Conservation (phyloP, 116 monocot genomes). For the Papilionanthe hybrid region DNA sequence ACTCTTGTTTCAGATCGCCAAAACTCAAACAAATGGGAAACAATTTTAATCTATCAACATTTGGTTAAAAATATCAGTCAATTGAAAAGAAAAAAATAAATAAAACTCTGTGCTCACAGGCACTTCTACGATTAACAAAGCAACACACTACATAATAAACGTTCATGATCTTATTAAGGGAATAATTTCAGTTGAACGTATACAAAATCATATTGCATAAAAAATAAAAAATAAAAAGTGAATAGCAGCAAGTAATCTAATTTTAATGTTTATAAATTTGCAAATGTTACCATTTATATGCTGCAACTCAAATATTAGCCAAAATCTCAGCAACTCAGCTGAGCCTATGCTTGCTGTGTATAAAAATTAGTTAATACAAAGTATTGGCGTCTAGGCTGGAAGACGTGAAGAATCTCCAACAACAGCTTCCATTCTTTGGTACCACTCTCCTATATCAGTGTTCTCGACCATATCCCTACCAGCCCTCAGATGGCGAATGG, state of each 20-base stretch:
- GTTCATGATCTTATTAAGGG: neutral
- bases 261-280: neutral
- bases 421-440: constrained; percentile 72
- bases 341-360: neutral
- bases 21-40: too few relatives aligned
- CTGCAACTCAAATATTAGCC: neutral
- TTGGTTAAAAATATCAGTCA: too few relatives aligned
- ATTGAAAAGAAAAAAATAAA: neutral
- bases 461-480: constrained; percentile 89
- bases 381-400: constrained; percentile 8
- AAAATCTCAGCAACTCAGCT: constrained; percentile 11
- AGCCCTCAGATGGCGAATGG: constrained; percentile 68
- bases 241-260: neutral
- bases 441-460: constrained; percentile 80
- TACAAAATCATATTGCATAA: neutral
- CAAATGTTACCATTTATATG: neutral
- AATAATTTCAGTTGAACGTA: neutral
- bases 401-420: constrained; percentile 64
- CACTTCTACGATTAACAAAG: neutral
- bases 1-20: too few relatives aligned
- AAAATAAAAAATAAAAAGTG: neutral
- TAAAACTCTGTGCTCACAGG: neutral
- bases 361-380: neutral
- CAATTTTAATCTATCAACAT: too few relatives aligned
- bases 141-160: neutral